phyloP scores from a whole-genome alignment of 2,329 filamentous ascomycete genomes.

The Ceratocystis smalleyi region DNA sequence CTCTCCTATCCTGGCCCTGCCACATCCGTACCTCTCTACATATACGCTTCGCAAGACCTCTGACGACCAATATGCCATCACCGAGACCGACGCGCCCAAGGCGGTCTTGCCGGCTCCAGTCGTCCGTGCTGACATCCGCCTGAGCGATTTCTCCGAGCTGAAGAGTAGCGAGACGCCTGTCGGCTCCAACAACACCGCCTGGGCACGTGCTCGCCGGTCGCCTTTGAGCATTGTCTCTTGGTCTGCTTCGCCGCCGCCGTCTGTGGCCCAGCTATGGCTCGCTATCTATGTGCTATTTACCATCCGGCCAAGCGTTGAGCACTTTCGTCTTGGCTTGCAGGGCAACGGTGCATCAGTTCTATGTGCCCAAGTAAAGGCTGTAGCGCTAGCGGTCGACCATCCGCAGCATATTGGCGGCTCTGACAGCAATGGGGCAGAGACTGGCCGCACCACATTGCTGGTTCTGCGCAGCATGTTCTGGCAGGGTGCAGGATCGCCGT shows the following conservation, averaged over 20 bases:
- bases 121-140: conserved; percentile 27
- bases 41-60: conserved; percentile 28
- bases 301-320: conserved; percentile 33
- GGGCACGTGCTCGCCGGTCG: conserved; percentile 40
- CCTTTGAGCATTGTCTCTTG: conserved; percentile 33
- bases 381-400: conserved; percentile 36
- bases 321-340: conserved; percentile 32
- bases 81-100: conserved; percentile 20
- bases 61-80: conserved; percentile 26
- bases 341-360: conserved; percentile 27
- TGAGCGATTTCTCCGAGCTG: conserved; percentile 32
- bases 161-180: conserved; percentile 35
- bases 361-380: conserved; percentile 29
- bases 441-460: conserved; percentile 23
- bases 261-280: conserved; percentile 37
- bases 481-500: conserved; percentile 54
- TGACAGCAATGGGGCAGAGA: conserved; percentile 22
- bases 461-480: conserved; percentile 45
- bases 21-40: conserved; percentile 34
- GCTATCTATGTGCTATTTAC: conserved; percentile 38
- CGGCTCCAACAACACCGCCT: conserved; percentile 39
- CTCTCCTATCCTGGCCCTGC: conserved; percentile 32
- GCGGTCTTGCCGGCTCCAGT: conserved; percentile 22
- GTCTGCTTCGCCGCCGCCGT: conserved; percentile 28
- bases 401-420: conserved; percentile 22